phyloP scores from a whole-genome alignment of 495 filamentous ascomycete species.

The Penicillium herquei region DNA sequence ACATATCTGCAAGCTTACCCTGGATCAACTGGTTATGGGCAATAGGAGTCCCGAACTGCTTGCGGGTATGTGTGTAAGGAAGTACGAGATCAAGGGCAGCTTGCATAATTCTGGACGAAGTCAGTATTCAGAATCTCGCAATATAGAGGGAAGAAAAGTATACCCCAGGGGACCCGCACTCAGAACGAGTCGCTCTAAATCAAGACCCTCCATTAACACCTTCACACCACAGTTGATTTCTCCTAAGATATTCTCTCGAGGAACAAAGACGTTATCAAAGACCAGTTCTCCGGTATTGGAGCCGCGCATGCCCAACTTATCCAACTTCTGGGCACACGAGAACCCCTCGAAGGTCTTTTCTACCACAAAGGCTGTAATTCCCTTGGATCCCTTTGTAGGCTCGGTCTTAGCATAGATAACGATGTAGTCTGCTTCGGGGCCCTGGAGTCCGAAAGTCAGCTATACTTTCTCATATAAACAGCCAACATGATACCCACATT shows the following conservation, averaged over 20 bases:
- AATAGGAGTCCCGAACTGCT: slow-evolving; percentile 85
- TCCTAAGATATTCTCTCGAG: slow-evolving; percentile 76
- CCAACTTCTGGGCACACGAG: slow-evolving; percentile 84
- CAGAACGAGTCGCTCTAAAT: slow-evolving; percentile 90
- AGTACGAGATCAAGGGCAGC: slow-evolving; percentile 81
- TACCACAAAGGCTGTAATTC: slow-evolving; percentile 93
- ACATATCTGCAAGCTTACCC: slow-evolving; percentile 94
- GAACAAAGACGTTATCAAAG: slow-evolving; percentile 92
- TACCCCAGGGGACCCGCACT: slow-evolving; percentile 85
- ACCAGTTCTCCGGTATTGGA: slow-evolving; percentile 94
- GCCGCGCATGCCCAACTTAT: slow-evolving; percentile 98
- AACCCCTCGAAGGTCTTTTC: slow-evolving; percentile 73
- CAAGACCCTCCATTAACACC: slow-evolving; percentile 94
- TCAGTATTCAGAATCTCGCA: slow-evolving; percentile 7
- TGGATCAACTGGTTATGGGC: slow-evolving; percentile 93
- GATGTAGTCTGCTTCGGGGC: slow-evolving; percentile 85
- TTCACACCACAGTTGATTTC: slow-evolving; percentile 76
- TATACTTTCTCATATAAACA: not conserved
- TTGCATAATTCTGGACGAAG: slow-evolving; percentile 75
- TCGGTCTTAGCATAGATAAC: slow-evolving; percentile 95
- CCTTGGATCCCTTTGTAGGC: slow-evolving; percentile 77
- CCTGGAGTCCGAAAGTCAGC: slow-evolving; percentile 40
- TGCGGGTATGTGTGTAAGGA: slow-evolving; percentile 84
- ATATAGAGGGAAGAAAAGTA: not conserved
- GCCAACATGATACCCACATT: slow-evolving; percentile 53